Evolutionary conservation across 352 stramenopile species (phyloP).

Genomic region (Pythium chondricola): DNA sequence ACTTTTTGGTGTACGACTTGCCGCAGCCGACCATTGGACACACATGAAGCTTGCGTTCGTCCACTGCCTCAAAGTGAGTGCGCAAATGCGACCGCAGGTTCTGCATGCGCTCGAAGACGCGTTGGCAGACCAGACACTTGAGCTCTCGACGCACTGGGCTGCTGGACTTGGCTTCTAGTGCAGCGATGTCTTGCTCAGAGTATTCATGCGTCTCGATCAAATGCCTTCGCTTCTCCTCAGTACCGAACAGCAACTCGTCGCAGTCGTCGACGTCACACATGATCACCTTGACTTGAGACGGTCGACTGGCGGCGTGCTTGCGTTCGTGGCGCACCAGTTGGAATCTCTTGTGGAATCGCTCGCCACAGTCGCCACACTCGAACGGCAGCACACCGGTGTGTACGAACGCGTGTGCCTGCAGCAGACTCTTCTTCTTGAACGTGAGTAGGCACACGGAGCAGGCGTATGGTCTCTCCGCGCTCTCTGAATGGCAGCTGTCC

Average conservation of each 20-base stretch:
- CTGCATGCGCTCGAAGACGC: constrained; percentile 41
- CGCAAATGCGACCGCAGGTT: constrained; percentile 52
- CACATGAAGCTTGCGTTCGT: constrained; percentile 52
- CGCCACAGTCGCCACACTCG: constrained; percentile 48
- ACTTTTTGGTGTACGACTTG: constrained; percentile 62
- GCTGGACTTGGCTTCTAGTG: background rate
- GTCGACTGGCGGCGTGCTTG: constrained; percentile 18
- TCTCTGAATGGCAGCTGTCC: constrained; percentile 30
- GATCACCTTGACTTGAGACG: constrained; percentile 35
- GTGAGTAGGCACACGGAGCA: constrained; percentile 51
- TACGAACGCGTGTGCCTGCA: constrained; percentile 72
- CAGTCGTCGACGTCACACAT: constrained; percentile 43
- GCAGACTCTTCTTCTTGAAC: constrained; percentile 79
- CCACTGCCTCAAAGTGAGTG: constrained; percentile 54
- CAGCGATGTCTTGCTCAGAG: background rate
- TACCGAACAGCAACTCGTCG: constrained; percentile 46
- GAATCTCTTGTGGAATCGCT: constrained; percentile 61
- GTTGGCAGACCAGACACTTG: constrained; percentile 47
- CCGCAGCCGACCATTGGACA: constrained; percentile 54
- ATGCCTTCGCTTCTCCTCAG: constrained; percentile 37
- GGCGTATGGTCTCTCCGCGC: constrained; percentile 32
- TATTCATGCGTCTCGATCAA: constrained; percentile 25
- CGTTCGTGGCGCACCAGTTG: constrained; percentile 45
- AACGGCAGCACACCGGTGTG: constrained; percentile 75
- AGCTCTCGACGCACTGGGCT: constrained; percentile 16